phyloP scores from a whole-genome alignment of 208 protist genomes.

The Leishmania major region DNA sequence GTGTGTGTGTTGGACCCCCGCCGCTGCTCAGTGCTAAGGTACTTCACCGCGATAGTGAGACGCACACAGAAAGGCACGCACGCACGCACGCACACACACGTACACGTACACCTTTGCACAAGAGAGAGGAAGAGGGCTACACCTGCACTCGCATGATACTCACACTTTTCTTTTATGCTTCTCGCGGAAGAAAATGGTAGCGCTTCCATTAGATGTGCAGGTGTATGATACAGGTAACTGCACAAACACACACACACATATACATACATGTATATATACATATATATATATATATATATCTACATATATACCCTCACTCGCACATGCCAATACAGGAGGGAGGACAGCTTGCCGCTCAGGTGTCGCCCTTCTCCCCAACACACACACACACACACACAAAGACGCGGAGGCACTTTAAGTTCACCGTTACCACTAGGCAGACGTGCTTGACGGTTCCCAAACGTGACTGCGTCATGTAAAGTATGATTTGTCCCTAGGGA shows the following conservation, averaged over 20 bases:
- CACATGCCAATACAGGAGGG: neutral
- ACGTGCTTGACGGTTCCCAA: neutral
- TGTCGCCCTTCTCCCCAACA: neutral
- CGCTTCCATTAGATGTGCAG: conserved; percentile 1
- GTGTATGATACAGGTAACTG: neutral
- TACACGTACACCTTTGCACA: neutral
- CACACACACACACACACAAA: neutral
- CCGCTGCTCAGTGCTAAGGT: neutral
- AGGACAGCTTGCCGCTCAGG: neutral
- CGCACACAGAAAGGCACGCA: neutral
- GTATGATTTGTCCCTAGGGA: neutral
- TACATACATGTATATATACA: neutral
- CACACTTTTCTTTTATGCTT: conserved; percentile 9
- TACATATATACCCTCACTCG: neutral
- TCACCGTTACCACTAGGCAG: too few species aligned
- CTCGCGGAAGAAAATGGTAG: neutral
- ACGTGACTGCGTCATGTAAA: neutral
- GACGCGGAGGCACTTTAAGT: neutral
- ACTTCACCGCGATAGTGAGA: neutral
- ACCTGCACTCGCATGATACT: neutral
- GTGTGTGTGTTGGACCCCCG: neutral
- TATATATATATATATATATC: conserved; percentile 1
- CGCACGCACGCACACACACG: neutral
- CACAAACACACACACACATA: neutral
- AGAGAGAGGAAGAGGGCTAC: neutral